phyloP scores from a whole-genome alignment of 2,329 filamentous ascomycete species.

The Aspergillus ochraceoroseus region DNA sequence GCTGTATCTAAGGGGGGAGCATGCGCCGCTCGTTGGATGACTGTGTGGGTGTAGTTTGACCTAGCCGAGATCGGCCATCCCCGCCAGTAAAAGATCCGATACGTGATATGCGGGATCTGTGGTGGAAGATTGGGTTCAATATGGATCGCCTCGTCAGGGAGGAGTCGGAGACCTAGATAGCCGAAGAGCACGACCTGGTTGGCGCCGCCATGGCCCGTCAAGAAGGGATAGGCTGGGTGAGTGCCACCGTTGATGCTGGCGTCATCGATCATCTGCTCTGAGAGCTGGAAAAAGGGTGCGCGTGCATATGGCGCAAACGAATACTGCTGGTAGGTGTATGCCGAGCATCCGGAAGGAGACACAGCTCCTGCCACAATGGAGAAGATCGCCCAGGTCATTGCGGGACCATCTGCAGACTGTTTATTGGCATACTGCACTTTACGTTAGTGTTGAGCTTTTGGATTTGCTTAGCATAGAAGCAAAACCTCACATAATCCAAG shows the following conservation, averaged over 20 bases:
- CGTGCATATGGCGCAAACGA: conserved; percentile 60
- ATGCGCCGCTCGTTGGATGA: conserved; percentile 50
- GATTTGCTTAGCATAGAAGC: background rate
- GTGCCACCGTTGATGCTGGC: conserved; percentile 58
- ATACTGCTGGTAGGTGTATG: conserved; percentile 63
- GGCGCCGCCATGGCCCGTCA: conserved; percentile 65
- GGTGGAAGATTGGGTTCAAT: conserved; percentile 62
- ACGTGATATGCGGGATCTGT: conserved; percentile 57
- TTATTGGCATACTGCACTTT: conserved; percentile 60
- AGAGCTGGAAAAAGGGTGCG: conserved; percentile 65
- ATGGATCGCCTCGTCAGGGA: conserved; percentile 55
- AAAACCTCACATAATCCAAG: conserved; percentile 57
- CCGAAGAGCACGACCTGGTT: conserved; percentile 64
- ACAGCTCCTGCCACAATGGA: conserved; percentile 62
- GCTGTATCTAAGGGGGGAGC: conserved; percentile 48
- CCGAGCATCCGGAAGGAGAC: conserved; percentile 62
- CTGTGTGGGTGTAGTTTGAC: conserved; percentile 62
- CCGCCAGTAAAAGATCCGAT: conserved; percentile 62
- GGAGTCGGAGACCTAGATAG: conserved; percentile 60
- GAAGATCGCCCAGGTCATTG: conserved; percentile 69
- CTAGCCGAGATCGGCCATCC: conserved; percentile 59
- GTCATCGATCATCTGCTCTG: conserved; percentile 63
- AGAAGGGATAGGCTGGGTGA: conserved; percentile 65
- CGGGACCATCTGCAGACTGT: conserved; percentile 63
- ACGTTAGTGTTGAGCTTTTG: too few relatives aligned